phyloP scores from a whole-genome alignment of 208 protist genomes.

The Wallacemonas rigidus region DNA sequence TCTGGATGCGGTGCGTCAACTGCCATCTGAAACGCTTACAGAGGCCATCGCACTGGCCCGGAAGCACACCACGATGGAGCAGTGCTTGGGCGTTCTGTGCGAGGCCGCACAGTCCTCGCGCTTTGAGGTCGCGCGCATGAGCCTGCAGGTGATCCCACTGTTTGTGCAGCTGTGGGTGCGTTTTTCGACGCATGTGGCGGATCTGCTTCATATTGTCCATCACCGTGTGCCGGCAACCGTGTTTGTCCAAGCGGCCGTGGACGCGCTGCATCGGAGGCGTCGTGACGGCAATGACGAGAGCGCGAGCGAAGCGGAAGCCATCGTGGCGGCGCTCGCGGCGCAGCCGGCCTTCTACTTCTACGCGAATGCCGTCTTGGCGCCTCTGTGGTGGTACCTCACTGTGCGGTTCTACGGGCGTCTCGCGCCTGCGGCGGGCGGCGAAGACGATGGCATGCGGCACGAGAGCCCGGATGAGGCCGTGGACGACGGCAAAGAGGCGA shows the following conservation, averaged over 20 bases:
- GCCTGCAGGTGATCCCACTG: slow-evolving; percentile 64
- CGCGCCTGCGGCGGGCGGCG: background rate
- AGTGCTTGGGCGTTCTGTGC: slow-evolving; percentile 16
- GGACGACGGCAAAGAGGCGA: slow-evolving; percentile 17
- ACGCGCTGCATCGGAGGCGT: slow-evolving; percentile 21
- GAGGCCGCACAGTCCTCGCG: slow-evolving; percentile 19
- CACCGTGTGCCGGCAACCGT: background rate
- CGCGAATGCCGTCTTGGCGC: slow-evolving; percentile 35
- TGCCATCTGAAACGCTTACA: background rate
- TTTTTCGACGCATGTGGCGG: slow-evolving; percentile 29
- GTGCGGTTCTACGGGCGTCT: slow-evolving; percentile 22
- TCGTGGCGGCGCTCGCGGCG: slow-evolving; percentile 21
- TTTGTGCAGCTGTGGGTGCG: slow-evolving; percentile 68
- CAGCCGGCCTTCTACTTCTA: slow-evolving; percentile 11
- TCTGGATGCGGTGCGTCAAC: background rate
- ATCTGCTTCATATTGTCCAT: slow-evolving; percentile 39
- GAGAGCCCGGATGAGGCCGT: background rate
- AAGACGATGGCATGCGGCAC: too few species aligned
- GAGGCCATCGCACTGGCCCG: background rate
- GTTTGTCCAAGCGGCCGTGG: slow-evolving; percentile 24
- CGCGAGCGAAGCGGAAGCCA: slow-evolving; percentile 21
- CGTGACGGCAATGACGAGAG: slow-evolving; percentile 8
- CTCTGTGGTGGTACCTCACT: slow-evolving; percentile 59
- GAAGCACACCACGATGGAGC: slow-evolving; percentile 5
- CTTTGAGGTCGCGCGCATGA: slow-evolving; percentile 80